These are phyloP conservation scores for Mucuna pruriens DNA, from an alignment of 306 rosid species.

Conservation along the genomic window DNA sequence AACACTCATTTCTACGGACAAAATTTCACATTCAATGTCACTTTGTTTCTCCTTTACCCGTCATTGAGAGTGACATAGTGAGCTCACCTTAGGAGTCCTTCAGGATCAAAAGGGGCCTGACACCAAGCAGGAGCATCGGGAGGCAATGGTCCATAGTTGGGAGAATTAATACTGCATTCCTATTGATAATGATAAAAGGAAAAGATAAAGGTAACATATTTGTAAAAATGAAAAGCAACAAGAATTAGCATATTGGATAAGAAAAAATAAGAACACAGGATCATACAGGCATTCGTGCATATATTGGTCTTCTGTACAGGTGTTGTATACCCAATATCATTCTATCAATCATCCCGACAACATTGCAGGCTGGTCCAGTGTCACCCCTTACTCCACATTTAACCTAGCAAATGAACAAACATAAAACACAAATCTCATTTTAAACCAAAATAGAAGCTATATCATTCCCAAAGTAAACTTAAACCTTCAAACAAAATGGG, in stretches of 20 bases:
- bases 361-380: conserved; percentile 88
- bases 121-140: conserved; percentile 96
- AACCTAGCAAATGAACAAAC: conserved; percentile 53
- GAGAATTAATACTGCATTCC: conserved; percentile 92
- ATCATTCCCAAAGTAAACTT: background rate
- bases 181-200: conserved; percentile 28
- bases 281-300: conserved; percentile 71
- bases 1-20: background rate
- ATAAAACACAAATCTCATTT: conserved; percentile 12
- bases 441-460: background rate
- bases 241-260: background rate
- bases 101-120: conserved; percentile 98
- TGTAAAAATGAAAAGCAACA: background rate
- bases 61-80: background rate
- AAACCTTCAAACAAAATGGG: background rate
- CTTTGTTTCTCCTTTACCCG: background rate
- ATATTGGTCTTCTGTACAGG: conserved; percentile 68
- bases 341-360: conserved; percentile 92
- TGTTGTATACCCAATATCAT: conserved; percentile 72
- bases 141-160: conserved; percentile 86
- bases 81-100: conserved; percentile 84
- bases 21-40: conserved; percentile 1
- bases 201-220: background rate
- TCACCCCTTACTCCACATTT: conserved; percentile 86
- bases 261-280: conserved; percentile 4